Evolutionary conservation across 768 basidiomycete species (phyloP).

Genomic region (Daedalea quercina): DNA sequence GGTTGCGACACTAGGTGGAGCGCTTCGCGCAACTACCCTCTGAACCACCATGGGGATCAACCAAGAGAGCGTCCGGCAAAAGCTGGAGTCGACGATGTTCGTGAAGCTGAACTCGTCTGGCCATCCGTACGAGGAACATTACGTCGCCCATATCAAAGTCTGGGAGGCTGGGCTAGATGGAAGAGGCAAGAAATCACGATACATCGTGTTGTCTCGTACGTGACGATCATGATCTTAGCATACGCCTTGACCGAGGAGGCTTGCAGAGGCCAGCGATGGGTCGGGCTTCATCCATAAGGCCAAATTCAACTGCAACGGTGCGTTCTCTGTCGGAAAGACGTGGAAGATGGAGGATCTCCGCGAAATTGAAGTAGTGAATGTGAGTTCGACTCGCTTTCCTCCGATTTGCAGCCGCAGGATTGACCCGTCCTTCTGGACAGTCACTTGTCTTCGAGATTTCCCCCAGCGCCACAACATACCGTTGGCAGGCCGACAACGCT

Average conservation of each 20-base stretch:
- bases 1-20: background rate
- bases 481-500: slow-evolving; percentile 78
- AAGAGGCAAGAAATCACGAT: slow-evolving; percentile 77
- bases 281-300: slow-evolving; percentile 90
- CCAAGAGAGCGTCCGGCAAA: background rate
- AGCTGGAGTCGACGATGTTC: slow-evolving; percentile 1
- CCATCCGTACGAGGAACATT: slow-evolving; percentile 43
- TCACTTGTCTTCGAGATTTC: slow-evolving; percentile 67
- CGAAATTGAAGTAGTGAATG: slow-evolving; percentile 67
- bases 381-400: slow-evolving; percentile 33
- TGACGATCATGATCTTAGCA: slow-evolving; percentile 13
- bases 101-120: slow-evolving; percentile 4
- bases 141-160: slow-evolving; percentile 87
- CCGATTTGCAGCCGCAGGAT: slow-evolving; percentile 1
- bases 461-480: slow-evolving; percentile 74
- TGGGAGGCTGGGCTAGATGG: slow-evolving; percentile 74
- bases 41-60: background rate
- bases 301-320: slow-evolving; percentile 88
- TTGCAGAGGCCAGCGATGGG: slow-evolving; percentile 52
- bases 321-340: slow-evolving; percentile 96
- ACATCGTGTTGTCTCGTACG: slow-evolving; percentile 87
- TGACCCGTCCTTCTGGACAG: slow-evolving; percentile 28
- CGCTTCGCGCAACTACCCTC: background rate
- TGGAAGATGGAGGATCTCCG: slow-evolving; percentile 85
- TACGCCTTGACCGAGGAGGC: background rate